phyloP scores from a whole-genome alignment of 164 flowering plant genomes.

The Tetrastigma voinierianum region DNA sequence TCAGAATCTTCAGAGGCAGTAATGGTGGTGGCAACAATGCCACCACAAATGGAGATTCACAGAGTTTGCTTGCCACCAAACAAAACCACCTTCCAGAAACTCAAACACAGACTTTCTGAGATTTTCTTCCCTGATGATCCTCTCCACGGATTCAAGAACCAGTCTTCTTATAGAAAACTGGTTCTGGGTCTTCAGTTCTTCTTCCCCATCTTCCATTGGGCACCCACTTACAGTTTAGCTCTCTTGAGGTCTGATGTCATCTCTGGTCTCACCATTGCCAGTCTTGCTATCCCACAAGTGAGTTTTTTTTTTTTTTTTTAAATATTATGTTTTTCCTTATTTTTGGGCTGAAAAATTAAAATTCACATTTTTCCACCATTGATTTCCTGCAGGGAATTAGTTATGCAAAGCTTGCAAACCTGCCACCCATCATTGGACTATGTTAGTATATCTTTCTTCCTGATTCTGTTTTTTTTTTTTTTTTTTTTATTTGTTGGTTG shows the following conservation, averaged over 20 bases:
- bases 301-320: too few relatives aligned
- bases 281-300: constrained; percentile 83
- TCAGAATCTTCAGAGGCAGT: neutral
- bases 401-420: constrained; percentile 73
- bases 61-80: constrained; percentile 66
- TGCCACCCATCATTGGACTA: constrained; percentile 70
- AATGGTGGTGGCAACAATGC: constrained; percentile 3
- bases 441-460: constrained; percentile 40
- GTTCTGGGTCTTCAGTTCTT: constrained; percentile 64
- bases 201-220: constrained; percentile 81
- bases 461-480: neutral
- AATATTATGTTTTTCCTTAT: neutral
- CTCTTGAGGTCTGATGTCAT: constrained; percentile 60
- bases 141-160: constrained; percentile 66
- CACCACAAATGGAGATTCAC: constrained; percentile 44
- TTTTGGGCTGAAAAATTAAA: neutral
- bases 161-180: constrained; percentile 35
- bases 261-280: constrained; percentile 82
- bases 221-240: constrained; percentile 33
- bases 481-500: neutral
- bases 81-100: constrained; percentile 44
- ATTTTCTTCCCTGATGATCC: constrained; percentile 96
- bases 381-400: constrained; percentile 57
- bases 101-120: constrained; percentile 59
- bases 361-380: neutral